Evolutionary conservation across 2,329 filamentous ascomycete genomes (phyloP).

Genomic region (Bipolaris cookei): DNA sequence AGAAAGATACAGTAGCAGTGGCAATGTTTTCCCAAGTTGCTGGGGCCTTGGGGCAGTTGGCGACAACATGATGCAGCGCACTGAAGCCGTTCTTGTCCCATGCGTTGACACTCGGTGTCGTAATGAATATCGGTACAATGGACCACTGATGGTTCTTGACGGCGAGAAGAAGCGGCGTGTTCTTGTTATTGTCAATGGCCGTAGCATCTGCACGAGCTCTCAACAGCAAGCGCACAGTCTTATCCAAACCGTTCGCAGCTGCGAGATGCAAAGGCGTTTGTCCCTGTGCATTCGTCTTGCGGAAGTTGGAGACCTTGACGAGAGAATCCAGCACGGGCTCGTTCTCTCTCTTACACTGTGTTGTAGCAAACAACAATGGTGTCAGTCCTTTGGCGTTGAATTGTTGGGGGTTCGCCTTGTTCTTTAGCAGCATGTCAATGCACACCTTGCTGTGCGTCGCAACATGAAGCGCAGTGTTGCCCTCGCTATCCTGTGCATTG

Average conservation of each 20-base stretch:
- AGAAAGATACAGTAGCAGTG: conserved; percentile 32
- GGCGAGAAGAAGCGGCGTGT: conserved; percentile 41
- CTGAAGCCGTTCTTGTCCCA: conserved; percentile 42
- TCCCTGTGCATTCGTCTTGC: conserved; percentile 19
- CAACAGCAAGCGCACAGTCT: conserved; percentile 31
- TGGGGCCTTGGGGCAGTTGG: conserved; percentile 28
- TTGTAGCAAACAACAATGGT: conserved; percentile 29
- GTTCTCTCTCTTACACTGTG: conserved; percentile 15
- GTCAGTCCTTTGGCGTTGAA: conserved; percentile 30
- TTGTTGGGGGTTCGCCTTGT: conserved; percentile 28
- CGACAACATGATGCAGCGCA: conserved; percentile 42
- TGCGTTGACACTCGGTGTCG: conserved; percentile 38
- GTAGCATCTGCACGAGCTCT: conserved; percentile 32
- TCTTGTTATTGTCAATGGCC: conserved; percentile 29
- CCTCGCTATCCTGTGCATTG: conserved; percentile 31
- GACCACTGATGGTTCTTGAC: conserved; percentile 38
- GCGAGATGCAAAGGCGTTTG: conserved; percentile 41
- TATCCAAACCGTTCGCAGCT: conserved; percentile 33
- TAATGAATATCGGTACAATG: conserved; percentile 35
- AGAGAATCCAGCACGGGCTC: conserved; percentile 36
- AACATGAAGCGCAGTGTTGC: conserved; percentile 38
- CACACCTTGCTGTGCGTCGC: conserved; percentile 33
- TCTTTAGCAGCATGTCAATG: conserved; percentile 33
- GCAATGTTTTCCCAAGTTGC: conserved; percentile 40
- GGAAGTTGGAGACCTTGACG: conserved; percentile 32